phyloP scores from a whole-genome alignment of 495 filamentous ascomycete genomes.

The Penicillium arizonense region DNA sequence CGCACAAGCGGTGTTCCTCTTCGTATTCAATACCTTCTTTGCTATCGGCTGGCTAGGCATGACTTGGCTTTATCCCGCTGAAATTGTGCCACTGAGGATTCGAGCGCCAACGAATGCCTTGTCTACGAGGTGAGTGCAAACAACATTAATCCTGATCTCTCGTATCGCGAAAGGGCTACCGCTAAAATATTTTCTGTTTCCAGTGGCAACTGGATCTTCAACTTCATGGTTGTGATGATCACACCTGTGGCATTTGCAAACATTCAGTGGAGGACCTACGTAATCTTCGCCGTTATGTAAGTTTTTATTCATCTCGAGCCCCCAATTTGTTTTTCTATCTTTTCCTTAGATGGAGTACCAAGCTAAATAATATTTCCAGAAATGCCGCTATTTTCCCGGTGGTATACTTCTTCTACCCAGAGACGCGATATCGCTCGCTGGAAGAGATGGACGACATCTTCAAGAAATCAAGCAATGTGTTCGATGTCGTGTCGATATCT shows the following conservation, averaged over 20 bases:
- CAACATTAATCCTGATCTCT: too few species aligned
- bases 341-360: too few species aligned
- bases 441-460: neutral
- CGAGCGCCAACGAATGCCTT: conserved; percentile 33
- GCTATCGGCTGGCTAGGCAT: conserved; percentile 4
- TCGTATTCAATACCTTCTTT: conserved; percentile 6
- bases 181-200: conserved; percentile 20
- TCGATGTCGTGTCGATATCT: too few species aligned
- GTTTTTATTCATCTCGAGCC: too few species aligned
- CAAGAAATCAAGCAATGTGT: too few species aligned
- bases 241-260: conserved; percentile 27
- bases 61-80: conserved; percentile 64
- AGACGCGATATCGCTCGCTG: neutral
- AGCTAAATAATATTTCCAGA: too few species aligned
- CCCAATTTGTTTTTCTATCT: too few species aligned
- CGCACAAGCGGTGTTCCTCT: neutral
- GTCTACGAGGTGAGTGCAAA: neutral
- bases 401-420: neutral
- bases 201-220: conserved; percentile 29
- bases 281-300: neutral
- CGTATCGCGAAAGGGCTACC: conserved; percentile 39
- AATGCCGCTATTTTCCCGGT: neutral
- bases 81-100: conserved; percentile 64
- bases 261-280: neutral
- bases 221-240: conserved; percentile 31